Evolutionary conservation across 495 filamentous ascomycete species (phyloP).

Genomic region (Cetradonia linearis): DNA sequence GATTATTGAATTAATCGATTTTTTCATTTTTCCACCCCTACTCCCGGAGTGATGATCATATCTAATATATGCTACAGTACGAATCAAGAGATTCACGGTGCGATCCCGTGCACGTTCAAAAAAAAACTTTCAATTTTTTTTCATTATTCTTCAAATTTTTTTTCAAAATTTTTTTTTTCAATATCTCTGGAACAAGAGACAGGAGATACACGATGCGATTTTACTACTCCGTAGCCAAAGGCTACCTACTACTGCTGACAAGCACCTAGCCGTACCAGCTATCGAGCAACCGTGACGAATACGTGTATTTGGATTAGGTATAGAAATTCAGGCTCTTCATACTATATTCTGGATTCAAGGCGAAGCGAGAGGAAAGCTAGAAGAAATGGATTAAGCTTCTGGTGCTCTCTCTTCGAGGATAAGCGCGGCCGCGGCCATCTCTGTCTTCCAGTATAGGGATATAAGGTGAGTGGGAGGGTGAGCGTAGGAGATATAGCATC

Average conservation of each 20-base stretch:
- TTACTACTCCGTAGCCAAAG: slow-evolving; percentile 1
- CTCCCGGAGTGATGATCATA: background rate
- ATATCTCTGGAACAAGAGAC: slow-evolving; percentile 3
- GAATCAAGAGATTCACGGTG: slow-evolving; percentile 13
- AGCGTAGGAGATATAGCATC: slow-evolving; percentile 2
- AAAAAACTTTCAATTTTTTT: too few species aligned
- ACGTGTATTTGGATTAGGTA: slow-evolving; percentile 10
- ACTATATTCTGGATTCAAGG: background rate
- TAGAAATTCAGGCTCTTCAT: slow-evolving; percentile 8
- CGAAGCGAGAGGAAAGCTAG: slow-evolving; percentile 3
- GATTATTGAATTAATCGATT: too few species aligned
- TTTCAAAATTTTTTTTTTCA: slow-evolving; percentile 4
- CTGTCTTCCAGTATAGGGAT: background rate
- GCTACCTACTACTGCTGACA: slow-evolving; percentile 7
- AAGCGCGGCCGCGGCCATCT: background rate
- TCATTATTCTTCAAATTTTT: too few species aligned
- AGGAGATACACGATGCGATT: slow-evolving; percentile 3
- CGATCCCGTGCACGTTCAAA: slow-evolving; percentile 7
- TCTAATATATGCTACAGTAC: background rate
- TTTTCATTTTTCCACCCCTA: too few species aligned
- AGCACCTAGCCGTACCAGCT: slow-evolving; percentile 9
- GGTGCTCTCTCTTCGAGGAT: background rate
- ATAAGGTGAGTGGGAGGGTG: slow-evolving; percentile 2
- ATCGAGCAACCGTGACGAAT: slow-evolving; percentile 6
- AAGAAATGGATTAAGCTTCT: slow-evolving; percentile 9